These are phyloP conservation scores for Mucor mucedo DNA, from an alignment of 371 early-diverging fungal species.

Conservation along the genomic window DNA sequence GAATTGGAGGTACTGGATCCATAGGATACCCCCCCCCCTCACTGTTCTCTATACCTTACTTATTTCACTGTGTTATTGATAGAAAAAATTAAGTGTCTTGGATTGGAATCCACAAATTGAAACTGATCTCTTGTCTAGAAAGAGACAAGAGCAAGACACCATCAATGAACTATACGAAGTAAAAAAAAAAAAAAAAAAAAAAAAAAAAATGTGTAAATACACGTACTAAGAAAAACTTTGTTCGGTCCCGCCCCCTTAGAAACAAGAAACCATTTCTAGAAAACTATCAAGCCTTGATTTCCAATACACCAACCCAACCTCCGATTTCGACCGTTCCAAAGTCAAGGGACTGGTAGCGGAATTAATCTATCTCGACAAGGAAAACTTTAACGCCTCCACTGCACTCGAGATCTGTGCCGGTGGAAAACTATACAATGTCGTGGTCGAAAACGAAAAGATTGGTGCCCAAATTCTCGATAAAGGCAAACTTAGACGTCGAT, in stretches of 20 bases:
- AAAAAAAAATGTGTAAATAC: too few species aligned
- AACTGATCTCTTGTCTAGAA: conserved; percentile 39
- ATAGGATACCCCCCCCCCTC: too few species aligned
- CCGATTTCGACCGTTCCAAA: conserved; percentile 84
- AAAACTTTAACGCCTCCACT: conserved; percentile 63
- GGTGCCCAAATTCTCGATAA: conserved; percentile 85
- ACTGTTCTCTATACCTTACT: too few species aligned
- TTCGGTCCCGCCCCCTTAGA: conserved; percentile 19
- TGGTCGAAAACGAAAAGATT: conserved; percentile 91
- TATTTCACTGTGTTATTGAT: not conserved
- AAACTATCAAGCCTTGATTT: conserved; percentile 70
- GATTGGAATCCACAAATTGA: conserved; percentile 61
- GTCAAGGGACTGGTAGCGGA: conserved; percentile 95
- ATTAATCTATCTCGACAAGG: conserved; percentile 74
- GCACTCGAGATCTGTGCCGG: conserved; percentile 96
- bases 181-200: not conserved
- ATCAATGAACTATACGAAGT: conserved; percentile 54
- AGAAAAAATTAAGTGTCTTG: conserved; percentile 44
- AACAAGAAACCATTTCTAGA: conserved; percentile 52
- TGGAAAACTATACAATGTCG: conserved; percentile 91
- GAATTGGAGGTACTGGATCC: conserved; percentile 4
- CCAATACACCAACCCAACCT: conserved; percentile 71
- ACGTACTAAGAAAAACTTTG: too few species aligned
- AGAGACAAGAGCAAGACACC: conserved; percentile 34
- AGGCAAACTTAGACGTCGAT: conserved; percentile 81